These are phyloP conservation scores for Colletotrichum sp. DNA, from an alignment of 2,329 filamentous ascomycete genomes.

Conservation along the genomic window DNA sequence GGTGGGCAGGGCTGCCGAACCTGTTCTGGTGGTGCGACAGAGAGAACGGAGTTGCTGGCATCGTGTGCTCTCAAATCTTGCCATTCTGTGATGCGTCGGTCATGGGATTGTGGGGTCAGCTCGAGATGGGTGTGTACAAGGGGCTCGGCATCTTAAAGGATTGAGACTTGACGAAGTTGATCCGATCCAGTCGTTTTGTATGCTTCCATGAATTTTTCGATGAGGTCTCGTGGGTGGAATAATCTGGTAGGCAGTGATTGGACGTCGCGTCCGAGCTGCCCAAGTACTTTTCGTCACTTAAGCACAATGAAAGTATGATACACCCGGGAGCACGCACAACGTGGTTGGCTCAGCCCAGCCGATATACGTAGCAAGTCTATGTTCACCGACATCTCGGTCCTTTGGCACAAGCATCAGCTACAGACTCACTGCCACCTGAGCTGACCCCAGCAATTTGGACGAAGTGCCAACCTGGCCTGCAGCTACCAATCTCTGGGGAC, in stretches of 20 bases:
- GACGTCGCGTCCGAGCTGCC: not conserved
- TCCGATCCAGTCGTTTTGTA: not conserved
- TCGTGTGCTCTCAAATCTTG: slow-evolving; percentile 55
- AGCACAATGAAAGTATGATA: not conserved
- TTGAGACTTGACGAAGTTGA: not conserved
- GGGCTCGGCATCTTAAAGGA: not conserved
- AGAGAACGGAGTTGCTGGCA: slow-evolving; percentile 61
- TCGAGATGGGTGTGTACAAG: slow-evolving; percentile 44
- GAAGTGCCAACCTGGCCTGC: not conserved
- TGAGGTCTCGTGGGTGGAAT: not conserved
- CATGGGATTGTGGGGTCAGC: slow-evolving; percentile 40
- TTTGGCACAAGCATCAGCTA: not conserved
- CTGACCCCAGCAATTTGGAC: not conserved
- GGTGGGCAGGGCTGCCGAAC: slow-evolving; percentile 67
- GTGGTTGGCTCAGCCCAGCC: not conserved
- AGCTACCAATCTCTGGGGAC: not conserved
- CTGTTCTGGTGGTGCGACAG: slow-evolving; percentile 68
- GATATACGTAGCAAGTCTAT: not conserved
- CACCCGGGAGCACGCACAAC: not conserved
- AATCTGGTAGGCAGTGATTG: not conserved
- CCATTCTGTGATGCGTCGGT: slow-evolving; percentile 53
- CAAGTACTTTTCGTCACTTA: not conserved
- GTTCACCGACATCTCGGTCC: not conserved
- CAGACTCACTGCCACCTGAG: not conserved
- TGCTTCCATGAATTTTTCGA: not conserved